These are phyloP conservation scores for Peronospora destructor DNA, from an alignment of 352 stramenopile species.

Conservation along the genomic window DNA sequence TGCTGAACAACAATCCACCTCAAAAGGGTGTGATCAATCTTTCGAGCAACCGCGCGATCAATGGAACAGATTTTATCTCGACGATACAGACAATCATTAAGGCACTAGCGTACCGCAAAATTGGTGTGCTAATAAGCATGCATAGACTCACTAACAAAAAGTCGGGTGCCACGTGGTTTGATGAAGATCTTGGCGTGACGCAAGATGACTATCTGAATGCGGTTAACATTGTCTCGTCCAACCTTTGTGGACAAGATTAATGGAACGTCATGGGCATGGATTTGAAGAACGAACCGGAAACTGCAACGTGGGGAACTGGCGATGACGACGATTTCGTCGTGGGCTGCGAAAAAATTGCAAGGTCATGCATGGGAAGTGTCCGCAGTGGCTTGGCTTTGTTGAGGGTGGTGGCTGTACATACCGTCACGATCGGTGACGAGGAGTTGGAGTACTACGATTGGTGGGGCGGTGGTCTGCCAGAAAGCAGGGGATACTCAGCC, in stretches of 20 bases:
- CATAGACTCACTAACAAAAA: constrained; percentile 57
- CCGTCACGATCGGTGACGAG: constrained; percentile 37
- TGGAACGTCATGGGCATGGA: constrained; percentile 82
- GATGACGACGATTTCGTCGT: constrained; percentile 56
- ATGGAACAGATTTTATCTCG: constrained; percentile 62
- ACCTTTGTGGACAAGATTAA: constrained; percentile 53
- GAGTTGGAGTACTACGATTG: constrained; percentile 72
- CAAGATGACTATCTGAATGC: constrained; percentile 56
- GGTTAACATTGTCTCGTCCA: constrained; percentile 48
- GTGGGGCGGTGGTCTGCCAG: constrained; percentile 72
- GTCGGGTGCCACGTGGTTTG: constrained; percentile 60
- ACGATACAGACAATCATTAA: constrained; percentile 67
- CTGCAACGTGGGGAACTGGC: constrained; percentile 61
- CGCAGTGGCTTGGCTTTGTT: constrained; percentile 73
- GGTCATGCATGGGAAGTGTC: constrained; percentile 66
- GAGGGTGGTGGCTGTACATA: constrained; percentile 50
- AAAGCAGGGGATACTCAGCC: constrained; percentile 40
- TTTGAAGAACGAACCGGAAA: constrained; percentile 74
- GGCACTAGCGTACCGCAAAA: constrained; percentile 56
- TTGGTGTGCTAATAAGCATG: constrained; percentile 72
- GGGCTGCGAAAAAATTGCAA: constrained; percentile 65
- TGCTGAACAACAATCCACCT: constrained; percentile 58
- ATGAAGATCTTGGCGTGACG: constrained; percentile 34
- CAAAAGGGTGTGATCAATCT: constrained; percentile 59
- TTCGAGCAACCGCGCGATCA: constrained; percentile 61